phyloP scores from a whole-genome alignment of 2,329 filamentous ascomycete genomes.

The Cladosporium sphaerospermum region DNA sequence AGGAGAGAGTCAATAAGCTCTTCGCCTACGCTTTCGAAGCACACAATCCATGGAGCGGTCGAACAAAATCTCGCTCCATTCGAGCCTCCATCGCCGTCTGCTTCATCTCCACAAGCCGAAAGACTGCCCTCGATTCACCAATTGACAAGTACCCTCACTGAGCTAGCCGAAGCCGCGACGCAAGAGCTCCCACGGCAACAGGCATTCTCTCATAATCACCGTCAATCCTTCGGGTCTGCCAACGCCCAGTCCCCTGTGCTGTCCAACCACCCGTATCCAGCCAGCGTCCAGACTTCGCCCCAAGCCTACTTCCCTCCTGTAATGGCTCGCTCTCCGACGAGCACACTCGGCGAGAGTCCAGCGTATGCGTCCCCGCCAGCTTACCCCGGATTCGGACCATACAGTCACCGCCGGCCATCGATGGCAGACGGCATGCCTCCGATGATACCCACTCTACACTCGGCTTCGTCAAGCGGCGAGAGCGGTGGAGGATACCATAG shows the following conservation, averaged over 20 bases:
- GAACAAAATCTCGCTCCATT: conserved; percentile 21
- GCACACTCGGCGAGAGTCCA: conserved; percentile 19
- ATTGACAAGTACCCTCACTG: conserved; percentile 19
- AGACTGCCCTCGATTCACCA: conserved; percentile 29
- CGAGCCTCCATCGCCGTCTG: conserved; percentile 17
- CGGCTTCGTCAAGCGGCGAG: conserved; percentile 26
- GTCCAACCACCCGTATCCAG: conserved; percentile 19
- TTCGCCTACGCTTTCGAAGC: conserved; percentile 8
- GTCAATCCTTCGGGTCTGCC: conserved; percentile 25
- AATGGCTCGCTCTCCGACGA: conserved; percentile 22
- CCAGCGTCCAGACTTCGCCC: conserved; percentile 24
- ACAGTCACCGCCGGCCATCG: conserved; percentile 19
- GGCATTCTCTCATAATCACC: conserved; percentile 21
- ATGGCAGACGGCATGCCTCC: conserved; percentile 14
- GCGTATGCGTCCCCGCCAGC: conserved; percentile 22
- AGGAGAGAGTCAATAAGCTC: conserved; percentile 7
- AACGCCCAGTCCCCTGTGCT: conserved; percentile 24
- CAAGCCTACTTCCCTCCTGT: conserved; percentile 15
- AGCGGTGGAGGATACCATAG: conserved; percentile 23
- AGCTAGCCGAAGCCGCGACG: conserved; percentile 24
- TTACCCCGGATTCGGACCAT: conserved; percentile 11
- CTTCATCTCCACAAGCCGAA: conserved; percentile 19
- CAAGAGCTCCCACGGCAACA: conserved; percentile 19
- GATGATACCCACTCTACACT: conserved; percentile 19
- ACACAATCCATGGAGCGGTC: conserved; percentile 13